Evolutionary conservation across 23 red algal genomes (phyloP), one percentile per base, ranked within the genome.

Genomic region (Agarophyton chilense): DNA sequence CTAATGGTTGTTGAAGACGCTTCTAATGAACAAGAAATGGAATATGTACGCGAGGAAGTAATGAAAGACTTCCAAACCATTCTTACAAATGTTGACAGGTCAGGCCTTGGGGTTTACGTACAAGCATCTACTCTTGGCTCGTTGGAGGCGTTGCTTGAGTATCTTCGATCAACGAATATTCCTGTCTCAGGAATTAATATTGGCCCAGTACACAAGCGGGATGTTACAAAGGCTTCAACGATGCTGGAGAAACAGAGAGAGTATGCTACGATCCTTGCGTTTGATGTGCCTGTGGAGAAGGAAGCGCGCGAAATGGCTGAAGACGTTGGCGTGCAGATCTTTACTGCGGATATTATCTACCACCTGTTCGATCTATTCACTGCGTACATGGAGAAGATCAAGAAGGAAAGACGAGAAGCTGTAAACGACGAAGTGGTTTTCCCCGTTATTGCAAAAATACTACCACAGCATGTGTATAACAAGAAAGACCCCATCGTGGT

Each of bases 281-380:
- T 99, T 86, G 97, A 99, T 81, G 97, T 99, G 7, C 58, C 64
- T 12, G 97, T 99, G 41, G 97, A 99, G 75, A 90, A 87, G 57
- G 97, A 99, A 63, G 97, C 97, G 36, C 85, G 90, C 19, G 97
- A 95, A 46, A 43, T 92, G 71, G 93, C 97, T 3, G 93, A 99
- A 67, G 91, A 96, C 57, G 84, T 89, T n/a, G 93, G 86, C 18
- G 90, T 99, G 34, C 87, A 78, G 46, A 99, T 99, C 73, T 99
- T 99, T 88, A 96, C 97, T 19, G 97, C 97, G n/a, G 97, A 99
- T 77, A 99, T 99, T 84, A 99, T 99, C 61, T 99, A 96, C 77
- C 93, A 99, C 67, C 77, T 99, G 31, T 99, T 99, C 77, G 97
- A 99, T 87, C 93, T 90, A 38, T 99, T 99, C 84, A 95, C 82